Percentiles rank a stretch among this genome's conserved stretches.
Evolutionary conservation across 805 yeast genomes (phyloP).

Genomic region (Candida methanosorbosa): DNA sequence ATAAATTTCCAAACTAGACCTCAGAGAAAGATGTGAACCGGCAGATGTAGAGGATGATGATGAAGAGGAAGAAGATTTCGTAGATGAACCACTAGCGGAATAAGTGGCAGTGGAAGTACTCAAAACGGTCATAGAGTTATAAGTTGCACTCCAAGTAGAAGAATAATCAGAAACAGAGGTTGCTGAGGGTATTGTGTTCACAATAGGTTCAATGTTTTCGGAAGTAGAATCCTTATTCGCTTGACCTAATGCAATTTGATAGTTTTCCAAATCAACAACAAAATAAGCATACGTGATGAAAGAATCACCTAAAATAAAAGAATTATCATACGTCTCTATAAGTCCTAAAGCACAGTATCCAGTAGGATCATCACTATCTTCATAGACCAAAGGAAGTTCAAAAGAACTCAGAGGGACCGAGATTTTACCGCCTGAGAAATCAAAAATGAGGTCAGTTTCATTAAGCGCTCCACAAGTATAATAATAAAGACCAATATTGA

Average conservation of each 20-base stretch:
- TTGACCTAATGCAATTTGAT: constrained; percentile 37
- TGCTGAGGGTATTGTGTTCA: constrained; percentile 41
- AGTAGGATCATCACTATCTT: constrained; percentile 10
- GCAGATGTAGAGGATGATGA: no score
- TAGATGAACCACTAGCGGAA: no score
- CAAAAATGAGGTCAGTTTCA: constrained; percentile 29
- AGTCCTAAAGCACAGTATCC: constrained; percentile 38
- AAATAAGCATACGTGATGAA: constrained; percentile 44
- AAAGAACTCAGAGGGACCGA: constrained; percentile 35
- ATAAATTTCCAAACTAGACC: no score
- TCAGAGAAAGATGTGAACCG: no score
- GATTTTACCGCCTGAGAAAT: constrained; percentile 52
- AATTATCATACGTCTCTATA: constrained; percentile 22
- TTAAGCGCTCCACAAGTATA: constrained; percentile 31
- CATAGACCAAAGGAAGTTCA: constrained; percentile 10
- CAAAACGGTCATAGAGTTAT: not conserved
- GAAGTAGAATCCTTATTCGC: constrained; percentile 26
- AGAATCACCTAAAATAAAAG: constrained; percentile 42
- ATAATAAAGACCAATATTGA: constrained; percentile 33
- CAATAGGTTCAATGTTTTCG: constrained; percentile 27
- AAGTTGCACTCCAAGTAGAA: constrained; percentile 26
- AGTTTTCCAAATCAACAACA: constrained; percentile 44
- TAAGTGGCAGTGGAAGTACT: no score
- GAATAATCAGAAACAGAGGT: constrained; percentile 36
- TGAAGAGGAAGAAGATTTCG: no score